A percentile compares a stretch with the other conserved stretches of the same genome.
Evolutionary conservation across 441 rosid genomes (phyloP).

Genomic region (Erodium trifolium): DNA sequence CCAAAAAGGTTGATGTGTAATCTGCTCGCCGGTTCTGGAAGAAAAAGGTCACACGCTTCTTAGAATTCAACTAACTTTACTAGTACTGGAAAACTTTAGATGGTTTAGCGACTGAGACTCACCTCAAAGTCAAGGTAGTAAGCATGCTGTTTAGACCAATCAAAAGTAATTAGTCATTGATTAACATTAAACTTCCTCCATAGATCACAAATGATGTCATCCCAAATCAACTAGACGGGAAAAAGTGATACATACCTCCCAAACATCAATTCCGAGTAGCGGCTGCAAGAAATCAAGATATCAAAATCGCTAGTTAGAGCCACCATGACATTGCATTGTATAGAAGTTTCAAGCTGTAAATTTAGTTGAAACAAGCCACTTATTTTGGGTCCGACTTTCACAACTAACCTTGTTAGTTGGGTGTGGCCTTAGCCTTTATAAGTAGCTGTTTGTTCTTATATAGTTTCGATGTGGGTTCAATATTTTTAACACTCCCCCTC

Average conservation of each 20-base stretch:
- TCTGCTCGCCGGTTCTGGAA: slow-evolving; percentile 59
- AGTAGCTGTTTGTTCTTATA: too few relatives aligned
- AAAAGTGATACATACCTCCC: slow-evolving; percentile 59
- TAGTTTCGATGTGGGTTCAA: too few relatives aligned
- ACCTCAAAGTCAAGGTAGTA: slow-evolving; percentile 93
- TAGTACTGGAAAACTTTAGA: background rate
- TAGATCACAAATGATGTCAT: background rate
- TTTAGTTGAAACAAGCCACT: too few relatives aligned
- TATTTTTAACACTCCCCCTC: too few relatives aligned
- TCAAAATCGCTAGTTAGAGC: slow-evolving; percentile 19
- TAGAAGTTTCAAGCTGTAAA: too few relatives aligned
- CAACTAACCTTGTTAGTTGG: too few relatives aligned
- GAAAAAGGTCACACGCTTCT: background rate
- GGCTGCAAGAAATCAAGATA: slow-evolving; percentile 53
- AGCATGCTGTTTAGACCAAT: slow-evolving; percentile 57
- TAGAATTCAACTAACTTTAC: background rate
- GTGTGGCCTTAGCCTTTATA: too few relatives aligned
- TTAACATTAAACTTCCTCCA: background rate
- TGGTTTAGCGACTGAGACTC: slow-evolving; percentile 14
- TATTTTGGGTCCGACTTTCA: too few relatives aligned
- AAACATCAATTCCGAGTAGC: slow-evolving; percentile 79
- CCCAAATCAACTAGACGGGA: background rate
- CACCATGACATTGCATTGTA: slow-evolving; percentile 1
- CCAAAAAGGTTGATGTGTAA: slow-evolving; percentile 56
- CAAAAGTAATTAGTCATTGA: slow-evolving; percentile 18